Percentiles rank a stretch among this genome's conserved stretches.
These are phyloP conservation scores for Psilocybe cubensis DNA, from an alignment of 768 basidiomycete genomes.

Conservation along the genomic window DNA sequence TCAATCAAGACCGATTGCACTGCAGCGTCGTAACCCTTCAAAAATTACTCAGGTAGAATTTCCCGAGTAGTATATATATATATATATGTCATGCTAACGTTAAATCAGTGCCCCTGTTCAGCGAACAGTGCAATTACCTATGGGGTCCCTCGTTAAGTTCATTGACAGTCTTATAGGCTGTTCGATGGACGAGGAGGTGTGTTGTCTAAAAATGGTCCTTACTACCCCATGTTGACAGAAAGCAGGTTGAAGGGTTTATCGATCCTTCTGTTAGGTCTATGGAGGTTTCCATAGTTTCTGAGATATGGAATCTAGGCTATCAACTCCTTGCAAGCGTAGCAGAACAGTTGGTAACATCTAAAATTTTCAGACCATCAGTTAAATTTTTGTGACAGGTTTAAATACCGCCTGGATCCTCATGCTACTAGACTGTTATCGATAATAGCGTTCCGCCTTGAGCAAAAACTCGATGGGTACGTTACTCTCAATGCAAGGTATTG, in stretches of 20 bases:
- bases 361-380: background rate
- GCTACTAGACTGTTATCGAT: conserved; percentile 52
- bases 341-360: conserved; percentile 43
- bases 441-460: conserved; percentile 67
- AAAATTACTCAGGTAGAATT: conserved; percentile 56
- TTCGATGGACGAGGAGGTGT: conserved; percentile 50
- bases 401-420: conserved; percentile 59
- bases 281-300: conserved; percentile 56
- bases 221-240: conserved; percentile 1
- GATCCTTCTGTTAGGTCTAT: conserved; percentile 56
- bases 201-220: background rate
- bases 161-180: conserved; percentile 52
- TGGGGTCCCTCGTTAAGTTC: conserved; percentile 64
- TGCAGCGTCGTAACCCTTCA: conserved; percentile 54
- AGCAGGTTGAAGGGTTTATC: conserved; percentile 48
- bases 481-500: background rate
- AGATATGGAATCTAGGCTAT: conserved; percentile 58
- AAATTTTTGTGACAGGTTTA: conserved; percentile 42
- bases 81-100: background rate
- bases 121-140: conserved; percentile 70
- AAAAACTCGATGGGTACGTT: conserved; percentile 49
- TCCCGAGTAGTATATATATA: no score
- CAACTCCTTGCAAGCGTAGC: conserved; percentile 51
- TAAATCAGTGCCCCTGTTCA: conserved; percentile 51
- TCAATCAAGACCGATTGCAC: conserved; percentile 64